Base-by-base conservation (phyloP, 768 basidiomycete species). In the Boletales sp. region DNA sequence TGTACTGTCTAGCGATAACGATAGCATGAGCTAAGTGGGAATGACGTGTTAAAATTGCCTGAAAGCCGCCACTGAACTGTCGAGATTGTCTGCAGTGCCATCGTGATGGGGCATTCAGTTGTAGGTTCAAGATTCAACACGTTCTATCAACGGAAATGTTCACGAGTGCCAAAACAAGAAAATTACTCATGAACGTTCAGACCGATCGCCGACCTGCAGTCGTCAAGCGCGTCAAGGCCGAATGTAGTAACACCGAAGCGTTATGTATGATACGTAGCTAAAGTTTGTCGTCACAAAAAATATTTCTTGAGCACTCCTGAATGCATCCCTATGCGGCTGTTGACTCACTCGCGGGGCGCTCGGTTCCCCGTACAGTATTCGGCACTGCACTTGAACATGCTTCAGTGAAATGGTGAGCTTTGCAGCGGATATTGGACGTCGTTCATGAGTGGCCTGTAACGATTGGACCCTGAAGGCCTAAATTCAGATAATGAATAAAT, bases 221-320 rank as follows among this genome's bases (percentile, higher is more conserved):
- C 39, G 33, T 46, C 51, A 54, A 8, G 54, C 36, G 42, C 9
- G 32, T 33, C 5, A 13, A 34, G 34, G 25, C 48, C 42, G 41
- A 38, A 57, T 60, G 49, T 12, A 25, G 51, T 57, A 53, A 62
- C 40, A 15, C 41, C 33, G 30, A 12, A 39, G 34, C 30, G 25
- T 39, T 44, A 45, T 44, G 48, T 63, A 59, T 51, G 53, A 48
- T 63, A 59, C 53, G 53, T 62, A 59, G 49, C 60, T 56, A 61
- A 28, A 28, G 25, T 56, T 53, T 48, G 30, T 62, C 46, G 31
- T 50, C 38, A 51, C 47, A 45, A 59, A 51, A 64, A 44, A 50
- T 19, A 8, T 54, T 49, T 50, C 57, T 59, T 65, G 48, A 63
- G 57, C 62, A 50, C 36, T 51, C 50, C 38, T 43, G 46, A 53